Base-by-base conservation (phyloP, 139 green algal species). In the Zygnema cylindricum region DNA sequence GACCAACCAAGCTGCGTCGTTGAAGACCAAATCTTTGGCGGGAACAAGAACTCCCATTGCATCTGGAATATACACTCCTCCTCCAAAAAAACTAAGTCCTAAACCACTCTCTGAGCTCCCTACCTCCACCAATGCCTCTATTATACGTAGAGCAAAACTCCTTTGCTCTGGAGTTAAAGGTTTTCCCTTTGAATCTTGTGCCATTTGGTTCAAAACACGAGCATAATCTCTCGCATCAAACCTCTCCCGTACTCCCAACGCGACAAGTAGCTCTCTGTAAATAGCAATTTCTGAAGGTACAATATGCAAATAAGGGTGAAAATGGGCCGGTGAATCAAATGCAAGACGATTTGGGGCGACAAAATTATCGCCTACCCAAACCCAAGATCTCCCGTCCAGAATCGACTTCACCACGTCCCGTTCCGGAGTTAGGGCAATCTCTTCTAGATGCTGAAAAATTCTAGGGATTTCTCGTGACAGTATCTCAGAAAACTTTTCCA, bases 1-100 rank as follows among this genome's bases (percentile, higher is more conserved):
- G 40, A 25, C 81, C 33, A 87, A 84, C 95, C 93, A 95, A 0
- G 76, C 49, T 11, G 95, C 95, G 77, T 97, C 95, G 75, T 97
- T 95, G 82, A 95, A 95, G 32, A 93, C 81, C 30, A 93, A 82
- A 30, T 92, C 90, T n/a, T 35, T 32, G 21, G 81, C 90, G 0
- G 92, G 84, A 0, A 81, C 86, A 88, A 96, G 91, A 2, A 93
- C 69, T 22, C 91, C 77, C 0, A 69, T 43, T 2, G 49, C 77
- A 76, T 95, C 93, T n/a, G 94, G 93, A 73, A 95, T 55, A 39
- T 91, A n/a, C 0, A 84, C 76, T 33, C 43, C 25, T 16, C 81
- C 87, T n/a, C 40, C 81, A 73, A 57, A 38, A 32, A 33, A 39
- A 3, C 23, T 40, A 81, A 40, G 36, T 33, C 40, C 32, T 35